These are phyloP conservation scores for Xylaria sp. DNA, from an alignment of 2,329 filamentous ascomycete genomes.

Conservation along the genomic window DNA sequence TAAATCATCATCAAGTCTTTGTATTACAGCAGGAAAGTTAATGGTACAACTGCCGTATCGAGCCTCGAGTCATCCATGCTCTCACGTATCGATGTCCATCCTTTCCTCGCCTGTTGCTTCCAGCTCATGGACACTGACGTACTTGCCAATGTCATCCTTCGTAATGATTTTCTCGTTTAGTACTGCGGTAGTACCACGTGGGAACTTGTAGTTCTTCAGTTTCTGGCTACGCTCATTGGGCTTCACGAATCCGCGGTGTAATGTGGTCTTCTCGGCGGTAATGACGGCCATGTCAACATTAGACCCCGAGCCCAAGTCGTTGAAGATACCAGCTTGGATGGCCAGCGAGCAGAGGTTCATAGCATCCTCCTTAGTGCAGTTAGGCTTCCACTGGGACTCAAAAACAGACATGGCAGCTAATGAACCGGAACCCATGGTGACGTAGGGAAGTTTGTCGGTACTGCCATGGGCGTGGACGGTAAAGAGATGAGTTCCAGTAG, in stretches of 20 bases:
- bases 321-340: slow-evolving; percentile 96
- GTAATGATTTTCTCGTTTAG: slow-evolving; percentile 96
- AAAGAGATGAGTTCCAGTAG: slow-evolving; percentile 93
- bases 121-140: slow-evolving; percentile 90
- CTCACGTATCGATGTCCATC: slow-evolving; percentile 75
- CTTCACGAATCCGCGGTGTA: slow-evolving; percentile 91
- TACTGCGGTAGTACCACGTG: slow-evolving; percentile 91
- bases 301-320: slow-evolving; percentile 95
- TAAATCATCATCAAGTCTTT: slow-evolving; percentile 24
- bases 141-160: slow-evolving; percentile 93
- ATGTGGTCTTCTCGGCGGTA: slow-evolving; percentile 91
- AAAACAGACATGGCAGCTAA: slow-evolving; percentile 98
- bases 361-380: slow-evolving; percentile 77
- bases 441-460: slow-evolving; percentile 98
- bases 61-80: slow-evolving; percentile 20
- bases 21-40: slow-evolving; percentile 39
- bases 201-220: slow-evolving; percentile 92
- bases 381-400: slow-evolving; percentile 91
- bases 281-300: slow-evolving; percentile 98
- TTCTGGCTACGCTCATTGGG: slow-evolving; percentile 93
- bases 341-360: slow-evolving; percentile 77
- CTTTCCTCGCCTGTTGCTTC: slow-evolving; percentile 72
- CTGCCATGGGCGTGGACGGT: slow-evolving; percentile 98
- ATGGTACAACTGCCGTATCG: slow-evolving; percentile 36
- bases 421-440: slow-evolving; percentile 98